Conservation (phyloP, 495 filamentous ascomycete genomes). For the Xylaria bambusicola region DNA sequence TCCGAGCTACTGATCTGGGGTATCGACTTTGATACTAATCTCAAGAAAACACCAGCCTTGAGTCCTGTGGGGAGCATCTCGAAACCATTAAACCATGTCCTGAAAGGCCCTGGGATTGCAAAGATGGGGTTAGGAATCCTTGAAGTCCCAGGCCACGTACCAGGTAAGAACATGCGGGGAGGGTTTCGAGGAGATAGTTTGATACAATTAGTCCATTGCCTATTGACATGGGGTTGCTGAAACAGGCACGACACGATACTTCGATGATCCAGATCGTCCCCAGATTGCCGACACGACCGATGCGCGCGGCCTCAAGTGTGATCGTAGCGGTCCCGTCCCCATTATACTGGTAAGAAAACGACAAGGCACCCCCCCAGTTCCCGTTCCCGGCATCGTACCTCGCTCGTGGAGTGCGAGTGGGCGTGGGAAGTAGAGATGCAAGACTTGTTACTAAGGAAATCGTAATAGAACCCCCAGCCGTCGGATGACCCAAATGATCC, state of each 20-base stretch:
- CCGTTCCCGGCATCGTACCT: too few species aligned
- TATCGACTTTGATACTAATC: too few species aligned
- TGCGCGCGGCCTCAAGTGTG: constrained; percentile 65
- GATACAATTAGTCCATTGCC: background rate
- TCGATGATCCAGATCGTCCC: constrained; percentile 55
- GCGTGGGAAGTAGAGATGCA: too few species aligned
- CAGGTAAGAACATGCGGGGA: constrained; percentile 59
- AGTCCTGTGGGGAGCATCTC: background rate
- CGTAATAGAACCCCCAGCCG: constrained; percentile 70
- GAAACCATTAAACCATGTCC: constrained; percentile 6
- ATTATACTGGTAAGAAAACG: constrained; percentile 68
- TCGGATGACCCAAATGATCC: constrained; percentile 82
- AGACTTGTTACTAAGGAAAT: constrained; percentile 19
- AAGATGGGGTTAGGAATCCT: constrained; percentile 83
- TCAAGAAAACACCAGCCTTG: background rate
- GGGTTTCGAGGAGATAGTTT: too few species aligned
- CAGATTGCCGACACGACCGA: constrained; percentile 39
- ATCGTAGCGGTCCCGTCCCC: constrained; percentile 63
- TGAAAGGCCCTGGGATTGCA: background rate
- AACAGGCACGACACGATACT: constrained; percentile 65
- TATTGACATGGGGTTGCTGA: constrained; percentile 30
- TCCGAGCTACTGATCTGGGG: background rate
- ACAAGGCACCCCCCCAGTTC: background rate
- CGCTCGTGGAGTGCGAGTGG: too few species aligned
- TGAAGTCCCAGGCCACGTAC: constrained; percentile 67